Conservation (phyloP, 2,329 filamentous ascomycete species). For the Thielaviopsis ethacetica region DNA sequence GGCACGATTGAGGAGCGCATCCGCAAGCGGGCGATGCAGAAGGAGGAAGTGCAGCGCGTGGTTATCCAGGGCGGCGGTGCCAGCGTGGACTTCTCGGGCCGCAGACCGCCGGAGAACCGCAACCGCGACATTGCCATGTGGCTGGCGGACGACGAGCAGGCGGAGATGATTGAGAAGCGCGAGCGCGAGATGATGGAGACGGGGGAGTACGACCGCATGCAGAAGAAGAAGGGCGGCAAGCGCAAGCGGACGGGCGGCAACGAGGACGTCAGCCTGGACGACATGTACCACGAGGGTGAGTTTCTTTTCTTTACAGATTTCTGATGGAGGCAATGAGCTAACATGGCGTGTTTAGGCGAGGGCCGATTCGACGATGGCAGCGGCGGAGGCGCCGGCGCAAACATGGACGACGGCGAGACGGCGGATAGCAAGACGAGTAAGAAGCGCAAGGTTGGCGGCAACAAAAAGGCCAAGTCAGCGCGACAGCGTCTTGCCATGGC, state of each 20-base stretch:
- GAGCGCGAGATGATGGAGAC: constrained; percentile 73
- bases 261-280: constrained; percentile 55
- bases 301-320: constrained; percentile 10
- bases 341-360: constrained; percentile 49
- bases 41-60: constrained; percentile 95
- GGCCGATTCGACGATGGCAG: constrained; percentile 84
- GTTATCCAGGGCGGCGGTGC: constrained; percentile 86
- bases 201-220: constrained; percentile 48
- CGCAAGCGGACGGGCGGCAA: constrained; percentile 30
- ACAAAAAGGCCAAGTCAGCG: constrained; percentile 47
- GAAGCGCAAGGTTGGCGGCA: constrained; percentile 38
- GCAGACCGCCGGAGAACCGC: constrained; percentile 70
- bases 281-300: constrained; percentile 99
- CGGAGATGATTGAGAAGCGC: constrained; percentile 80
- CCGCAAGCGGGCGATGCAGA: constrained; percentile 88
- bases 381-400: constrained; percentile 50
- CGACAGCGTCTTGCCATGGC: constrained; percentile 54
- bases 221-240: constrained; percentile 43
- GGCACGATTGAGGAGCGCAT: constrained; percentile 97
- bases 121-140: constrained; percentile 98
- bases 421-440: constrained; percentile 30
- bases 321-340: constrained; percentile 13
- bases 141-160: constrained; percentile 94
- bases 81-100: constrained; percentile 91
- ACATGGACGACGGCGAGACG: constrained; percentile 59